These are phyloP conservation scores for Nephelium lappaceum DNA, from an alignment of 345 rosid species.

Conservation along the genomic window DNA sequence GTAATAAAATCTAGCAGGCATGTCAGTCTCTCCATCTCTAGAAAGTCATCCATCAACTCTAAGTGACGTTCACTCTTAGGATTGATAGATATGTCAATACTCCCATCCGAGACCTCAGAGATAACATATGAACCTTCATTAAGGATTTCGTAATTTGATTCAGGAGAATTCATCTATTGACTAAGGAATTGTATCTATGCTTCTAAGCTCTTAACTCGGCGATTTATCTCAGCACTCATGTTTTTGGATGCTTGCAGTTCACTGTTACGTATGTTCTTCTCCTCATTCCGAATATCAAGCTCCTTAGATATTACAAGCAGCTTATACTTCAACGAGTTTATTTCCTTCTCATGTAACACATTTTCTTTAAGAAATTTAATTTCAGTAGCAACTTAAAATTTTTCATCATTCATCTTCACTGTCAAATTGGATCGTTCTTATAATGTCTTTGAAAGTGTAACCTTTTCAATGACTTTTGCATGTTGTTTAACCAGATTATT, in stretches of 20 bases:
- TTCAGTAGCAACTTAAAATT: conserved; percentile 83
- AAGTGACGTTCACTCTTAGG: conserved; percentile 51
- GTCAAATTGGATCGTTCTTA: conserved; percentile 87
- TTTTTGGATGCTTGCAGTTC: conserved; percentile 93
- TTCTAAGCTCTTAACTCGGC: conserved; percentile 76
- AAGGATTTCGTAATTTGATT: conserved; percentile 28
- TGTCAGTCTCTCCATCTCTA: conserved; percentile 96
- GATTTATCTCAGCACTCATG: conserved; percentile 74
- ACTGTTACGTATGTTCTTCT: conserved; percentile 93
- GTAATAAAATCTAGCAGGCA: conserved; percentile 64
- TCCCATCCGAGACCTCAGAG: conserved; percentile 59
- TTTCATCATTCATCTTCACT: conserved; percentile 69
- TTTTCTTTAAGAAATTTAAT: conserved; percentile 80
- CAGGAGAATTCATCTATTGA: conserved; percentile 61
- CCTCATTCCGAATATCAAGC: conserved; percentile 92
- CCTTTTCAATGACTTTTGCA: conserved; percentile 93
- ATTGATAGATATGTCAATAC: conserved; percentile 42
- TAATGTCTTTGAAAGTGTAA: conserved; percentile 74
- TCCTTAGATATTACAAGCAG: conserved; percentile 76
- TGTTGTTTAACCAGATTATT: conserved; percentile 91
- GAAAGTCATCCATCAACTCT: conserved; percentile 95
- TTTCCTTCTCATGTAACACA: conserved; percentile 85
- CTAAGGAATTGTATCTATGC: conserved; percentile 46
- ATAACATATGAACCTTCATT: conserved; percentile 46
- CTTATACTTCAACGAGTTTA: conserved; percentile 84